These are phyloP conservation scores for Epichloe aotearoae DNA, from an alignment of 2,329 filamentous ascomycete genomes.

Conservation along the genomic window DNA sequence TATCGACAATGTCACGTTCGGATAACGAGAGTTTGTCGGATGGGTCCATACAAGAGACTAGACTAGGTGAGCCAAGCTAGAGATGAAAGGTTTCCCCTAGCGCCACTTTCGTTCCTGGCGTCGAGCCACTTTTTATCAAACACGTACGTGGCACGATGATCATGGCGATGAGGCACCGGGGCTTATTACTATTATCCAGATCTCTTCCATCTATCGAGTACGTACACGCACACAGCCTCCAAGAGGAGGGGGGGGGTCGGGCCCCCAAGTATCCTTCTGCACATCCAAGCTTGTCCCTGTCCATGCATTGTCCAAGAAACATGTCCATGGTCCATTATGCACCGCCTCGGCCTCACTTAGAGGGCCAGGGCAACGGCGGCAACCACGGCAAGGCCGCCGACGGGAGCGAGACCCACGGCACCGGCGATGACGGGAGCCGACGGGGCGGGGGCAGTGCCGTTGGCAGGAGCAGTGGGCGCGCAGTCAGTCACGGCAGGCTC, in stretches of 20 bases:
- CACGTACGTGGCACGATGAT: too few relatives aligned
- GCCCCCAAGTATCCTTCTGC: neutral
- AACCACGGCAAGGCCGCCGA: slow-evolving; percentile 21
- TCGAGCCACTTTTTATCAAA: too few relatives aligned
- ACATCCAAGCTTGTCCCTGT: neutral
- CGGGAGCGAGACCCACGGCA: slow-evolving; percentile 18
- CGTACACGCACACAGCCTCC: slow-evolving; percentile 6
- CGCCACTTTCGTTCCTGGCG: too few relatives aligned
- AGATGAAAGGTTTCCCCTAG: too few relatives aligned
- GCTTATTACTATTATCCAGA: slow-evolving; percentile 12
- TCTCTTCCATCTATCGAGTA: neutral
- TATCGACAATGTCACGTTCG: too few relatives aligned
- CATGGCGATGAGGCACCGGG: neutral
- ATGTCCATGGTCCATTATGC: neutral
- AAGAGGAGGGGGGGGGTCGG: neutral
- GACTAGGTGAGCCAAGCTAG: too few relatives aligned
- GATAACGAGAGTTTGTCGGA: too few relatives aligned
- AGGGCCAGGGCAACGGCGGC: slow-evolving; percentile 22
- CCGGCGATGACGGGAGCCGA: slow-evolving; percentile 13
- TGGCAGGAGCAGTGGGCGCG: slow-evolving; percentile 4
- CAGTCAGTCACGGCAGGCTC: slow-evolving; percentile 4
- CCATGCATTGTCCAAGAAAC: too few relatives aligned
- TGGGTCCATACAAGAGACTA: too few relatives aligned
- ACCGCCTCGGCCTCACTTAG: slow-evolving; percentile 16
- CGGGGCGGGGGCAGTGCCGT: slow-evolving; percentile 8